These are phyloP conservation scores for Kockiozyma suomiensis DNA, from an alignment of 805 yeast species.

Conservation along the genomic window DNA sequence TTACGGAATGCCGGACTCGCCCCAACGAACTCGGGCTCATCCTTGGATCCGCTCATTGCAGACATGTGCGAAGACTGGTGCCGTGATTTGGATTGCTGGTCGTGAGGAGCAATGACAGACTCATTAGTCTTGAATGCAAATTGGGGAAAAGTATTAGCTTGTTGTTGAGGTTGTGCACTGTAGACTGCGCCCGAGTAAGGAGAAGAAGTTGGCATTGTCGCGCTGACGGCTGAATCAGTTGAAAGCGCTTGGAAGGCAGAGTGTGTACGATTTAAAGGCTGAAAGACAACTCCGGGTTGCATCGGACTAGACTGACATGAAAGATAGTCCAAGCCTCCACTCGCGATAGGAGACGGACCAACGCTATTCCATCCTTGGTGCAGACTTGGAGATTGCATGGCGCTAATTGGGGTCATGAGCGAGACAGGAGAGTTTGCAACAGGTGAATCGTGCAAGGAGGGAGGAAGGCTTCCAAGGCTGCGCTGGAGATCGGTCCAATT, in stretches of 20 bases:
- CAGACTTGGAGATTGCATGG: slow-evolving; percentile 12
- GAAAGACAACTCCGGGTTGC: not conserved
- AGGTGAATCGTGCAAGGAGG: not conserved
- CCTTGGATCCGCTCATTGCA: too few relatives aligned
- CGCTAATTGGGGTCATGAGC: slow-evolving; percentile 4
- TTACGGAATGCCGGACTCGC: too few relatives aligned
- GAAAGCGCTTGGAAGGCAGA: not conserved
- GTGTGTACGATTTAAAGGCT: not conserved
- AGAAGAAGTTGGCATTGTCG: not conserved
- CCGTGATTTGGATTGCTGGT: not conserved
- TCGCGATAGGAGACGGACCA: slow-evolving; percentile 3
- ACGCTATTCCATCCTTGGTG: slow-evolving; percentile 10
- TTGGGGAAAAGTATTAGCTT: not conserved
- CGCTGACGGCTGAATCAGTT: not conserved
- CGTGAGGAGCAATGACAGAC: not conserved
- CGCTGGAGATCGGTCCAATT: slow-evolving; percentile 15
- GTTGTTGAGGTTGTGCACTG: not conserved
- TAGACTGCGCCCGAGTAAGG: not conserved
- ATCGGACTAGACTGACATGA: slow-evolving; percentile 4
- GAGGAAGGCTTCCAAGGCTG: not conserved
- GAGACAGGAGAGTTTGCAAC: not conserved
- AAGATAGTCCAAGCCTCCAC: not conserved
- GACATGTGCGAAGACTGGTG: too few relatives aligned
- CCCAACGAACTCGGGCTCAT: too few relatives aligned
- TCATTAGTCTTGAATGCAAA: not conserved